Evolutionary conservation across 139 green algal species (phyloP).

Genomic region (Coccomyxa sp.): DNA sequence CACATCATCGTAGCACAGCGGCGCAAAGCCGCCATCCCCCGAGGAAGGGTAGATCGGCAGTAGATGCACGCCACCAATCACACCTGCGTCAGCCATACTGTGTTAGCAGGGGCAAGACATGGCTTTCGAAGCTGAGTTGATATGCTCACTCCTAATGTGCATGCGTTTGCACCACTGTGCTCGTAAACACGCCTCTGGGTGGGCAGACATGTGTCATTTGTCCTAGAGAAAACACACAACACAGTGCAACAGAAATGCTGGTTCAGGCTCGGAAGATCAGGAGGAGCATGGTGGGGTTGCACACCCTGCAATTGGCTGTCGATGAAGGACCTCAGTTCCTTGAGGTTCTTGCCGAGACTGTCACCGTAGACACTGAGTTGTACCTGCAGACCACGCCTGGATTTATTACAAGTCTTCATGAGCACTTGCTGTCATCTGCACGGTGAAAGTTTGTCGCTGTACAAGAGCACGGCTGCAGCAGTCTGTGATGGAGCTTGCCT

Average conservation of each 20-base stretch:
- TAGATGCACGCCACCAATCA: conserved; percentile 33
- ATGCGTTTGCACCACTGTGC: too few relatives aligned
- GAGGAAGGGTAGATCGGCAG: conserved; percentile 44
- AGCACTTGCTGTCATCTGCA: neutral
- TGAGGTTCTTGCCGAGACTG: conserved; percentile 25
- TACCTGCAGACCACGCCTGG: conserved; percentile 15
- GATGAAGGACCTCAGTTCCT: conserved; percentile 22
- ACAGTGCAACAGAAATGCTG: neutral
- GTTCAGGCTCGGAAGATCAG: neutral
- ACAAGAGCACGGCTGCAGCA: neutral
- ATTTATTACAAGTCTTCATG: neutral
- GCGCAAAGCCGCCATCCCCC: conserved; percentile 44
- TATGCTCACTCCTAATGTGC: too few relatives aligned
- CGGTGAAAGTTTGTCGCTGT: neutral
- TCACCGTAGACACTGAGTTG: conserved; percentile 32
- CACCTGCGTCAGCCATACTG: conserved; percentile 15
- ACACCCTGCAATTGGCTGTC: conserved; percentile 21
- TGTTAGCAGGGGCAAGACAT: neutral
- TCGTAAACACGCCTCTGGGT: neutral
- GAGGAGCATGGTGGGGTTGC: neutral
- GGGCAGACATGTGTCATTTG: neutral
- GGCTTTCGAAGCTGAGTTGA: neutral
- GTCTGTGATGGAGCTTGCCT: neutral
- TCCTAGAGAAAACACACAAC: neutral
- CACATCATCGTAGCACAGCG: conserved; percentile 34